Evolutionary conservation across 768 basidiomycete species (phyloP).

Genomic region (Pulveroboletus sp.): DNA sequence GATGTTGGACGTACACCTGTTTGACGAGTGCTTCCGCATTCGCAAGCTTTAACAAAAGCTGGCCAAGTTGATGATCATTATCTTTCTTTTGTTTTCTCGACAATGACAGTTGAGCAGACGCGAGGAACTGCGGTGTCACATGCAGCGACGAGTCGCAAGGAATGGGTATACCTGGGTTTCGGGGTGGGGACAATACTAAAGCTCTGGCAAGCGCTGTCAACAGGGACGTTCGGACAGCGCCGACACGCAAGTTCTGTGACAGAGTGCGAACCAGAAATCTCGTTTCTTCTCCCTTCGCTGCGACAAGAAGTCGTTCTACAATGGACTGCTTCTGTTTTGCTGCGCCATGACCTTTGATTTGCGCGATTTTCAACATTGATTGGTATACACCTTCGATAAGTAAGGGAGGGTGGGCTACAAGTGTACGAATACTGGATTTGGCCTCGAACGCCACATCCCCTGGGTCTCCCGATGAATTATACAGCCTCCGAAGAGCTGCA

Average conservation of each 20-base stretch:
- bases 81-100: slow-evolving; percentile 30
- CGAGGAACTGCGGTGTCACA: slow-evolving; percentile 21
- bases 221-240: slow-evolving; percentile 82
- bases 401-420: slow-evolving; percentile 69
- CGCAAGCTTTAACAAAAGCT: slow-evolving; percentile 42
- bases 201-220: slow-evolving; percentile 79
- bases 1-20: slow-evolving; percentile 75
- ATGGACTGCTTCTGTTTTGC: slow-evolving; percentile 73
- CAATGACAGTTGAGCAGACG: slow-evolving; percentile 14
- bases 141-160: slow-evolving; percentile 27
- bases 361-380: slow-evolving; percentile 63
- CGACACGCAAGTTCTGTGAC: slow-evolving; percentile 76
- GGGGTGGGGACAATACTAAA: slow-evolving; percentile 57
- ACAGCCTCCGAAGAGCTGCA: slow-evolving; percentile 58
- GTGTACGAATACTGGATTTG: slow-evolving; percentile 70
- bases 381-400: slow-evolving; percentile 64
- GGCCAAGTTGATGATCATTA: slow-evolving; percentile 30
- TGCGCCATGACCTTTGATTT: slow-evolving; percentile 72
- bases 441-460: slow-evolving; percentile 89
- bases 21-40: slow-evolving; percentile 65
- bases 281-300: slow-evolving; percentile 85
- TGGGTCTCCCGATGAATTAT: slow-evolving; percentile 74
- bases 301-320: slow-evolving; percentile 78
- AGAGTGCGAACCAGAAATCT: slow-evolving; percentile 78
- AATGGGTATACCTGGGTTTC: slow-evolving; percentile 19